Percentiles rank a stretch among this genome's conserved stretches.
These are phyloP conservation scores for Xanthoconium stramineum DNA, from an alignment of 768 basidiomycete species.

Conservation along the genomic window DNA sequence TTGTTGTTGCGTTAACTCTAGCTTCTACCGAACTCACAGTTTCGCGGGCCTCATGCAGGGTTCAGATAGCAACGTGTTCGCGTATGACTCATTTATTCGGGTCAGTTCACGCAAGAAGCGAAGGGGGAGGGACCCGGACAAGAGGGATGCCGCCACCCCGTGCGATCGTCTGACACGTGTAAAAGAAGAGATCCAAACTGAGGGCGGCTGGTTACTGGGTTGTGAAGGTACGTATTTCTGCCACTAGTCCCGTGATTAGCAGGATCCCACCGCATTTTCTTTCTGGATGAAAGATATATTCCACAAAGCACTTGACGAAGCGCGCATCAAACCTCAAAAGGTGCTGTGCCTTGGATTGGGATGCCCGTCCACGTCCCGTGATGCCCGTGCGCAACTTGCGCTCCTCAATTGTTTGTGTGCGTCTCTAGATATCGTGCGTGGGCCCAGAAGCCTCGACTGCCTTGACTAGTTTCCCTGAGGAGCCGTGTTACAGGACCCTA, in stretches of 20 bases:
- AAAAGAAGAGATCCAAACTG: constrained; percentile 42
- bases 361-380: constrained; percentile 60
- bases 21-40: neutral
- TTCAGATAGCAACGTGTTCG: constrained; percentile 26
- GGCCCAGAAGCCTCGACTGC: constrained; percentile 7
- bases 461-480: constrained; percentile 9
- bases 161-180: constrained; percentile 40
- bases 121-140: constrained; percentile 28
- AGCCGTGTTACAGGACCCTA: constrained; percentile 39
- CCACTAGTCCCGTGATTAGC: constrained; percentile 10
- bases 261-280: neutral
- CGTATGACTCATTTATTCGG: constrained; percentile 49
- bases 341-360: constrained; percentile 74
- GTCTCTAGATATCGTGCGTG: constrained; percentile 58
- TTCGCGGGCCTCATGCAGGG: constrained; percentile 11
- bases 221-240: constrained; percentile 49
- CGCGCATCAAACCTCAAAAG: constrained; percentile 23
- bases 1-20: neutral
- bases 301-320: constrained; percentile 30
- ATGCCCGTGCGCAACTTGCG: constrained; percentile 65
- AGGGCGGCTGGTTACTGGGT: constrained; percentile 51
- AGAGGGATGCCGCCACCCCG: constrained; percentile 33
- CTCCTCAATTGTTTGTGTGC: constrained; percentile 58
- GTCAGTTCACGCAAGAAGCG: constrained; percentile 53
- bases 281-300: constrained; percentile 33